These are phyloP conservation scores for Penicillium sp. DNA, from an alignment of 2,329 filamentous ascomycete genomes.

Conservation along the genomic window DNA sequence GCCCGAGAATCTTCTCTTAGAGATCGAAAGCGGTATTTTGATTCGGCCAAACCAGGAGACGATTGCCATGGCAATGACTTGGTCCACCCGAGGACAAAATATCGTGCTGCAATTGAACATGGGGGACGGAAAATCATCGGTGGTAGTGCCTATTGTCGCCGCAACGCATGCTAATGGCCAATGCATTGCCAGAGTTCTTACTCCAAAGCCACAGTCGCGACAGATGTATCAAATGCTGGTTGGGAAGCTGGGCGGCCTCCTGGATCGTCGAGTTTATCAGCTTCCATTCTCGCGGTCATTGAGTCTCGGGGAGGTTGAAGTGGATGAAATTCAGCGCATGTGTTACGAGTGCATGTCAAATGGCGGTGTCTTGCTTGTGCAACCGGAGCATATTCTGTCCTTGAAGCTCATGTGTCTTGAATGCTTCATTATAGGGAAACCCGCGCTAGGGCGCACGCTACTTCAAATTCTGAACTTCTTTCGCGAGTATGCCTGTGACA, in stretches of 20 bases:
- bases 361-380: not conserved
- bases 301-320: not conserved
- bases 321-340: not conserved
- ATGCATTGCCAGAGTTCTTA: not conserved
- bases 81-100: not conserved
- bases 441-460: not conserved
- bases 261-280: not conserved
- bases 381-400: not conserved
- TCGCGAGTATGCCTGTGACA: constrained; percentile 41
- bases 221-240: not conserved
- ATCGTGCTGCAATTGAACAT: not conserved
- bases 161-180: not conserved
- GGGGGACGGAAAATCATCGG: not conserved
- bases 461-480: not conserved
- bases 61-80: not conserved
- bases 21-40: not conserved
- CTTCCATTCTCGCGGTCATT: not conserved
- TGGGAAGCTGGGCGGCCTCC: not conserved
- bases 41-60: not conserved
- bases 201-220: not conserved
- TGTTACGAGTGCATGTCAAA: not conserved
- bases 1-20: not conserved
- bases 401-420: not conserved
- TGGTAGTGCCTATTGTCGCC: not conserved
- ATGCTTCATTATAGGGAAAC: constrained; percentile 6